phyloP scores from a whole-genome alignment of 306 rosid species.

The Acacia melanoxylon region DNA sequence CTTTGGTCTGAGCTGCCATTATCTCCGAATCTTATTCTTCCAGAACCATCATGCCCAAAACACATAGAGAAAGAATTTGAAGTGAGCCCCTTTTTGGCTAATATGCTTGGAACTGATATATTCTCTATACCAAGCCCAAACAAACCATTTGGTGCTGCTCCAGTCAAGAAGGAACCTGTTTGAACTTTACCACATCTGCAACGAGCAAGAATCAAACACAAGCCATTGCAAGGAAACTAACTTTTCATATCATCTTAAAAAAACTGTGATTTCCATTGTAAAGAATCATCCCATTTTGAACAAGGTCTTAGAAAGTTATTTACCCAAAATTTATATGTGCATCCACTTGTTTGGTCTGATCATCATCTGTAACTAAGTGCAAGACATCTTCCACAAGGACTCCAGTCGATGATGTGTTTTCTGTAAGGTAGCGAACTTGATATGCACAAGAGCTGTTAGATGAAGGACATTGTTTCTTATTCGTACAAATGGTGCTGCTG shows the following conservation, averaged over 20 bases:
- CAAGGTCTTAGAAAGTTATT: constrained; percentile 16
- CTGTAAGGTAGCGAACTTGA: constrained; percentile 50
- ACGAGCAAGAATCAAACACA: constrained; percentile 23
- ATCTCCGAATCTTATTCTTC: constrained; percentile 85
- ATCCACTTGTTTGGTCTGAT: constrained; percentile 36
- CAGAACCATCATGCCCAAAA: constrained; percentile 58
- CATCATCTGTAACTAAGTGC: constrained; percentile 65
- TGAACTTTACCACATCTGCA: constrained; percentile 84
- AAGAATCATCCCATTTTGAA: not conserved
- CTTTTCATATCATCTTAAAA: not conserved
- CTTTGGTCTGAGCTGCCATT: constrained; percentile 58
- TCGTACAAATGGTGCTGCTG: constrained; percentile 51
- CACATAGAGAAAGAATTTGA: constrained; percentile 92
- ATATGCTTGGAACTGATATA: constrained; percentile 77
- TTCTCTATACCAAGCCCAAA: constrained; percentile 80
- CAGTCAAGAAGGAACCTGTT: constrained; percentile 65
- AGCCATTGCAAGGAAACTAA: not conserved
- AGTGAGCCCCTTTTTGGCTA: constrained; percentile 59
- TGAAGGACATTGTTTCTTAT: constrained; percentile 47
- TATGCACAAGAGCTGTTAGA: constrained; percentile 51
- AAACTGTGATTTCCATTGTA: not conserved
- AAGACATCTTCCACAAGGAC: constrained; percentile 76
- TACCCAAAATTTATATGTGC: constrained; percentile 73
- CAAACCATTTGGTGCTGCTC: constrained; percentile 88
- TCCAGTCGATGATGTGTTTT: constrained; percentile 65